phyloP scores from a whole-genome alignment of 1,139 yeast genomes.

The Taphrina wiesneri region DNA sequence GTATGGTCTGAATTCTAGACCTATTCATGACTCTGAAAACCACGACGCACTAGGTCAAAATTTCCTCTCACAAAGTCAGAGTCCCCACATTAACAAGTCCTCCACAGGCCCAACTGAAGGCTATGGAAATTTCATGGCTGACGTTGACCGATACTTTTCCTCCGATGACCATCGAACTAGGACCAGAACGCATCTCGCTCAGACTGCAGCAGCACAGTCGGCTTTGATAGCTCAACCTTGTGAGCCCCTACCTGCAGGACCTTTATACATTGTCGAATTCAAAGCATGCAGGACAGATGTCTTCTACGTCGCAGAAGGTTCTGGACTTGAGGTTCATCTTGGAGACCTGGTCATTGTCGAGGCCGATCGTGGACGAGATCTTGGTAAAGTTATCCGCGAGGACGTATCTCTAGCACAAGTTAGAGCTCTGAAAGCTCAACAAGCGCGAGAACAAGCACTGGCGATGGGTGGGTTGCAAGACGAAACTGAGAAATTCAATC shows the following conservation, averaged over 20 bases:
- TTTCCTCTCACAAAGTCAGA: neutral
- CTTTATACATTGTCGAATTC: conserved; percentile 69
- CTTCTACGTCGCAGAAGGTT: conserved; percentile 59
- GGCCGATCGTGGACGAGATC: conserved; percentile 94
- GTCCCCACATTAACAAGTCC: neutral
- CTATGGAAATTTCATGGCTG: conserved; percentile 22
- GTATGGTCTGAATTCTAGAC: neutral
- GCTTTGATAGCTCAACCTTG: neutral
- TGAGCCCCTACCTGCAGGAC: conserved; percentile 37
- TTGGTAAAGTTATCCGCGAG: conserved; percentile 65
- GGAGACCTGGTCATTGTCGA: conserved; percentile 91
- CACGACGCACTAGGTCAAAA: neutral
- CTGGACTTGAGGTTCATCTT: conserved; percentile 57
- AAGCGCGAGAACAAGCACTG: conserved; percentile 75
- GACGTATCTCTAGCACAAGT: conserved; percentile 70
- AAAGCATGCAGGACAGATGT: conserved; percentile 87
- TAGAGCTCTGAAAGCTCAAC: conserved; percentile 73
- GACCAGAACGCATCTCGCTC: conserved; percentile 6
- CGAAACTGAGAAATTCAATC: conserved; percentile 39
- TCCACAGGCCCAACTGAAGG: neutral
- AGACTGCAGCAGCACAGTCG: conserved; percentile 12
- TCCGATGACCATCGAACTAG: conserved; percentile 33
- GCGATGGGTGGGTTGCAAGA: conserved; percentile 48
- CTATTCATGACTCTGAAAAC: neutral
- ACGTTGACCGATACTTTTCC: conserved; percentile 35